Evolutionary conservation across 805 yeast genomes (phyloP), one percentile per base, ranked within the genome.

Genomic region (Naumovozyma dairenensis): DNA sequence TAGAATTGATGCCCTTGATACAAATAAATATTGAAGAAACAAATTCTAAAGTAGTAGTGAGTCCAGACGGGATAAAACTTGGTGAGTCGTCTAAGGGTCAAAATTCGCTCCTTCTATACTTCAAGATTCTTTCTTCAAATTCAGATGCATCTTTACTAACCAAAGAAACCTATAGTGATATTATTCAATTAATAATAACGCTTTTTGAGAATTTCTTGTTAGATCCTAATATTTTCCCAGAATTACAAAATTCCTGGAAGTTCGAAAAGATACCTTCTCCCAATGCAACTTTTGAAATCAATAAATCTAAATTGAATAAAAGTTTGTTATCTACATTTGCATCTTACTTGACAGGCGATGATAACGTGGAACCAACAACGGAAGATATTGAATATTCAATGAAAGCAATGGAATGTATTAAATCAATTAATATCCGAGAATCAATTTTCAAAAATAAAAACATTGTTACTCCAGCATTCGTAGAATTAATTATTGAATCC

Each of bases 61-160:
- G 92, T 49, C 85, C 83, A 35, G 60, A 75, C 33, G 73, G 95
- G 0, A 84, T 85, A 12, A 68, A 77, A 53, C 79, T 89, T 53
- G 98, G 97, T 4, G 67, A 80, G 29, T 92, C 84, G 49, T 82
- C 83, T 61, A 84, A 86, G 50, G 94, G 94, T 0, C 97, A 89
- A 52, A 63, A 87, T 42, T 79, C 95, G 4, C 70, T 85, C 2
- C 86, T 86, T 32, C 87, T 87, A 1, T 62, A 87, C 31, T 85
- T 87, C 63, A 67, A 92, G 41, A 71, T 87, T 26, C 59, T 82
- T 21, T 73, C 74, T 41, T 71, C 74, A 43, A 74, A 73, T 20
- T 65, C 66, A 20, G 63, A 69, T 34, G 55, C 56, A 28, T 66
- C 75, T 22, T 34, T 51, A 7, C 34, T 53, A 14, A 48, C 51